Evolutionary conservation across 116 monocot species (phyloP).

Genomic region (Trichopus zeylanicus): DNA sequence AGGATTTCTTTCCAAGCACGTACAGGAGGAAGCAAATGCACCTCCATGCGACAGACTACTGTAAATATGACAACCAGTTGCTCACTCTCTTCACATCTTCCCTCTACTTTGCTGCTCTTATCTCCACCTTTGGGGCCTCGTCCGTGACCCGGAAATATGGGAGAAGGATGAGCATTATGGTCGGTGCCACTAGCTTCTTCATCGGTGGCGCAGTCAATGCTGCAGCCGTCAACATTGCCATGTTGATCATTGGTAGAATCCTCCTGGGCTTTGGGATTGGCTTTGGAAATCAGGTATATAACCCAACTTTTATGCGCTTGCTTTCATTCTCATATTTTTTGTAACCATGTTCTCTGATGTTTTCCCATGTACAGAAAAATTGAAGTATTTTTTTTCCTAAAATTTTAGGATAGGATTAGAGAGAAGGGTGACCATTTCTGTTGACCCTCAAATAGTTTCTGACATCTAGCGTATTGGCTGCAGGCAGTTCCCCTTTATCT

Average conservation of each 20-base stretch:
- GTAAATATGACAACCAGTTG: conserved; percentile 94
- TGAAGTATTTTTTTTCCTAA: too few species aligned
- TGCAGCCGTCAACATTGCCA: conserved; percentile 54
- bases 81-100: conserved; percentile 96
- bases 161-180: conserved; percentile 57
- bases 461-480: not conserved
- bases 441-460: too few species aligned
- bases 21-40: conserved; percentile 66
- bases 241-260: conserved; percentile 84
- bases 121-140: conserved; percentile 72
- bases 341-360: too few species aligned
- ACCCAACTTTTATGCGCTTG: not conserved
- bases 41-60: conserved; percentile 86
- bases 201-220: conserved; percentile 80
- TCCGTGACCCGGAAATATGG: conserved; percentile 51
- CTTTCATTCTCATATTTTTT: too few species aligned
- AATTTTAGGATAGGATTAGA: too few species aligned
- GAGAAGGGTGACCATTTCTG: too few species aligned
- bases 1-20: conserved; percentile 64
- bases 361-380: too few species aligned
- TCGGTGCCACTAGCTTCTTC: conserved; percentile 85
- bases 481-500: conserved; percentile 94
- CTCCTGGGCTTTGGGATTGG: conserved; percentile 93
- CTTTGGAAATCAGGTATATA: conserved; percentile 65
- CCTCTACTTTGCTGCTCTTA: conserved; percentile 73